Evolutionary conservation across 352 stramenopile genomes (phyloP), one percentile per base, ranked within the genome.

Genomic region (Globisporangium barbulae): DNA sequence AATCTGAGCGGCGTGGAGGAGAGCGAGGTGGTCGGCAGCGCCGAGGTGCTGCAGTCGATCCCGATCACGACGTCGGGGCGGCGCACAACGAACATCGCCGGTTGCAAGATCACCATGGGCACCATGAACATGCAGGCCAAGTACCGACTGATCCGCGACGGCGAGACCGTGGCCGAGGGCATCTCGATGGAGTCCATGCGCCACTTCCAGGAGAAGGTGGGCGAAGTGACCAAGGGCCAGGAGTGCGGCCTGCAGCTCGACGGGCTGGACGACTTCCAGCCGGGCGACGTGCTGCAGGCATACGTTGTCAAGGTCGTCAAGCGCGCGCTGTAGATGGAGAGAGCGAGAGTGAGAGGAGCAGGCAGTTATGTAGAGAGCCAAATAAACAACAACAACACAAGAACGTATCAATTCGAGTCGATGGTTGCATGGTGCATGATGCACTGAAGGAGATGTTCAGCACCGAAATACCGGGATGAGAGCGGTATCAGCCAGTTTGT

Each of bases 171-270:
- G 21, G 71, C 70, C 47, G 88, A 97, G 52, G 95, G 94, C 63
- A 78, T 94, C 58, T 73, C 75, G 53, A 90, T 93, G 74, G 74
- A 85, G 69, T 89, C 89, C 41, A 94, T 98, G 77, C 81, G 79
- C 25, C 85, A 96, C 67, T 96, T 97, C 71, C 95, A 98, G 71
- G 88, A 97, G 48, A 94, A 98, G 69, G 93, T 98, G 3, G 79
- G 90, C 21, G 80, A 96, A 68, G 90, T 98, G 15, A 87, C 76
- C 53, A 91, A 97, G 70, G 97, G 97, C 56, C 91, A 98, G 65
- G 98, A 99, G 73, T 99, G 97, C 72, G 98, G 98, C 59, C 96
- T 99, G 66, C 91, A 96, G 66, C 83, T 99, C 45, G 84, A 89
- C 28, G 98, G 90, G 64, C 83, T 79, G 48, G 70, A 98, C 77